A percentile compares a stretch with the other conserved stretches of the same genome.
These are phyloP conservation scores for Dothistroma septosporum DNA, from an alignment of 2,329 filamentous ascomycete genomes.

Conservation along the genomic window DNA sequence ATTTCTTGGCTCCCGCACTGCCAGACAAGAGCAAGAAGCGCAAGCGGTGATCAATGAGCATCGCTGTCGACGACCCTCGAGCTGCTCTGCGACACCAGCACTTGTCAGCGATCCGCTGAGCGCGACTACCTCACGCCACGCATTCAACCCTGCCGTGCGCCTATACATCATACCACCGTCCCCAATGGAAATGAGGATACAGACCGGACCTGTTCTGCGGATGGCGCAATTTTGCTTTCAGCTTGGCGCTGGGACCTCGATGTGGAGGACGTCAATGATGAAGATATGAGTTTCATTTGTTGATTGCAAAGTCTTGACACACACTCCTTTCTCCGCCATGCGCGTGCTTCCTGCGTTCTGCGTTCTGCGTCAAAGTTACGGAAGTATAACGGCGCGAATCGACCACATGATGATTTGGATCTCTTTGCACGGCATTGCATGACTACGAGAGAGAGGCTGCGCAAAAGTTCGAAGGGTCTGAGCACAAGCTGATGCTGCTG, in stretches of 20 bases:
- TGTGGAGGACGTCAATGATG: constrained; percentile 7
- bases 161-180: background rate
- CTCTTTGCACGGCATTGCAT: background rate
- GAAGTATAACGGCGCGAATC: background rate
- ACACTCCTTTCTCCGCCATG: background rate
- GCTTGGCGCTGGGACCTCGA: background rate
- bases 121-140: background rate
- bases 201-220: background rate
- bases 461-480: background rate
- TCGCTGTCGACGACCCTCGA: background rate
- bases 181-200: background rate
- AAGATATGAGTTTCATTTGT: constrained; percentile 16
- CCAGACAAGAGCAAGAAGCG: constrained; percentile 68
- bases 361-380: background rate
- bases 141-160: background rate
- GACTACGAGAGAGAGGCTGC: background rate
- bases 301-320: constrained; percentile 2
- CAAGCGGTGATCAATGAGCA: constrained; percentile 42
- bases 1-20: constrained; percentile 34
- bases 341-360: background rate
- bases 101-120: background rate
- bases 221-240: background rate
- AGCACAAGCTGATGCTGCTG: background rate
- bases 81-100: too few relatives aligned
- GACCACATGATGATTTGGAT: background rate